phyloP scores from a whole-genome alignment of 192 early-diverging fungal species.

The Fimicolochytrium jonesii region DNA sequence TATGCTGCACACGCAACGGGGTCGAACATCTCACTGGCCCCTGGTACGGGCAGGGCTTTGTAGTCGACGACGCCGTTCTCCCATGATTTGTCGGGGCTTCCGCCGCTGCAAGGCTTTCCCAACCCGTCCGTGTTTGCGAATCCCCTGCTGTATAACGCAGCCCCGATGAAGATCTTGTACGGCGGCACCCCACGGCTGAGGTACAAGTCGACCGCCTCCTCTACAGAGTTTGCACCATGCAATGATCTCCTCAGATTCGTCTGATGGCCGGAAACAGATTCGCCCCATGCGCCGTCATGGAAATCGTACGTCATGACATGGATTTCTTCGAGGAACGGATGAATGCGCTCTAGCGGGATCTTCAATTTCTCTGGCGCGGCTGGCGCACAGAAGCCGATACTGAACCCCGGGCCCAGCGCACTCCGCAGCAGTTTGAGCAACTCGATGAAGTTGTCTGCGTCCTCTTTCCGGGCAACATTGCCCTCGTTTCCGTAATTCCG shows the following conservation, averaged over 20 bases:
- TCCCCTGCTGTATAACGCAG: slow-evolving; percentile 88
- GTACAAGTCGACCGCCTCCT: no score
- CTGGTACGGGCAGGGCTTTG: slow-evolving; percentile 74
- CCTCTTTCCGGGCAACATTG: slow-evolving; percentile 58
- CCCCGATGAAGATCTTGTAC: slow-evolving; percentile 83
- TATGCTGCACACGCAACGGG: slow-evolving; percentile 70
- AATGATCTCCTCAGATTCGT: no score
- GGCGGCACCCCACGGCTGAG: slow-evolving; percentile 70
- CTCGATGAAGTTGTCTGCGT: slow-evolving; percentile 73
- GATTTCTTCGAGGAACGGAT: slow-evolving; percentile 55
- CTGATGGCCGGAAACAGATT: slow-evolving; percentile 74
- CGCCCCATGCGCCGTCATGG: slow-evolving; percentile 41
- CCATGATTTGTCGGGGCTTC: slow-evolving; percentile 74
- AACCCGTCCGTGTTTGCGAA: slow-evolving; percentile 75
- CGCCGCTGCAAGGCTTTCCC: slow-evolving; percentile 51
- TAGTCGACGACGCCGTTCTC: slow-evolving; percentile 91
- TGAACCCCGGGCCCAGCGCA: slow-evolving; percentile 64
- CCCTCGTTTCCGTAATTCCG: slow-evolving; percentile 46
- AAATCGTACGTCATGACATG: slow-evolving; percentile 88
- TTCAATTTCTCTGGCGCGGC: slow-evolving; percentile 42
- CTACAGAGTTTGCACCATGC: no score
- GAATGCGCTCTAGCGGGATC: slow-evolving; percentile 33
- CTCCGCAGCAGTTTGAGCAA: slow-evolving; percentile 71
- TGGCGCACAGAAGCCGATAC: slow-evolving; percentile 44
- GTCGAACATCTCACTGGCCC: no score